Evolutionary conservation across 1,284 basidiomycete genomes (phyloP), one percentile per base, ranked within the genome.

Genomic region (Cryptococcus hybrid): DNA sequence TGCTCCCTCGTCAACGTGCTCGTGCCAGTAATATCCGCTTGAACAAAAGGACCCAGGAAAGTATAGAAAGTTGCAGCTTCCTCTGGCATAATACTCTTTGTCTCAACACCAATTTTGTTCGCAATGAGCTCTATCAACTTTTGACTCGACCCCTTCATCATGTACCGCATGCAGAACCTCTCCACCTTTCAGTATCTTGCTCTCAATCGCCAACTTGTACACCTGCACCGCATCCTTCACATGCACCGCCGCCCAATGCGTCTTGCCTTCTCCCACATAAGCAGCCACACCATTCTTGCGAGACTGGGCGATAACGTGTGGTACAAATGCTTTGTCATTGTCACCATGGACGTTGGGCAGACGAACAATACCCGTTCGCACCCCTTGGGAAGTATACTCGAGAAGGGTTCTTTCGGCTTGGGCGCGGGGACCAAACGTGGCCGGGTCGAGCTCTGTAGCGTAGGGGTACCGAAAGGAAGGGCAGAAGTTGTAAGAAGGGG

Each of bases 191-290:
- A 56, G 50, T 48, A 57, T 59, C 13, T 52, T 53, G 43, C 56
- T 59, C 18, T 67, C 65, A 30, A 71, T 38, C 0, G 71, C 70
- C 7, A 69, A 54, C n/a, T 58, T 54, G 54, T 62, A 70, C 9
- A 73, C 49, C 7, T 12, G 47, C 0, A 67, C 71, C 2, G 59
- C 62, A 55, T 74, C 73, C 8, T 59, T 40, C 36, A 64, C 60
- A 57, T 70, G 60, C 7, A 59, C 57, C 1, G 61, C 47, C 1
- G 62, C 47, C 67, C 67, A 68, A 35, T 30, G n/a, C 34, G 58
- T 61, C 3, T 12, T 7, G 2, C 61, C 61, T 6, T 44, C 42
- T 2, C 49, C 66, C 38, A 69, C 47, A 56, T 62, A 67, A 0
- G 56, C 60, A 11, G 61, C 45, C 42, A 42, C 56, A 2, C 68